Evolutionary conservation across 768 basidiomycete species (phyloP).

Genomic region (Lactarius sanguifluus): DNA sequence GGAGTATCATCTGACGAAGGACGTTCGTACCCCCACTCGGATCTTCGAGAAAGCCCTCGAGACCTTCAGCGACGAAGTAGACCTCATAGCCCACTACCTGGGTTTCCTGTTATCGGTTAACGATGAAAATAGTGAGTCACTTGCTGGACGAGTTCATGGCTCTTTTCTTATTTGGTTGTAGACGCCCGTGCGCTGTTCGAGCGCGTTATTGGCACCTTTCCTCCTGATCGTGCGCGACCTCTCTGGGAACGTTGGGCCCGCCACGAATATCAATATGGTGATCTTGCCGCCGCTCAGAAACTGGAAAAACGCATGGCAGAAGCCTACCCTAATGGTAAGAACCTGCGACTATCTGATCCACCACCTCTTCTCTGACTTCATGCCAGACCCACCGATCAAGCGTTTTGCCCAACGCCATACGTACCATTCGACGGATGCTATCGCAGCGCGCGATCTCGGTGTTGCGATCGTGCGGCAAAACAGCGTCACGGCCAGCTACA

Average conservation of each 20-base stretch:
- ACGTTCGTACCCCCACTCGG: constrained; percentile 73
- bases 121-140: constrained; percentile 81
- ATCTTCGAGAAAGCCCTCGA: constrained; percentile 96
- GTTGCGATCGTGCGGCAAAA: constrained; percentile 52
- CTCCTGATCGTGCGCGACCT: constrained; percentile 74
- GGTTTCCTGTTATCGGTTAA: constrained; percentile 93
- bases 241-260: constrained; percentile 96
- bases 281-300: constrained; percentile 82
- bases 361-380: neutral
- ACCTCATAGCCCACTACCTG: constrained; percentile 86
- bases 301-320: constrained; percentile 89
- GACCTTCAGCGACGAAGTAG: constrained; percentile 74
- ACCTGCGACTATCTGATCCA: neutral
- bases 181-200: constrained; percentile 97
- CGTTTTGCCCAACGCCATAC: constrained; percentile 85
- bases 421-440: constrained; percentile 82
- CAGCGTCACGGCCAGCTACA: constrained; percentile 27
- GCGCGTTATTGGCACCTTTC: constrained; percentile 74
- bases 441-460: constrained; percentile 86
- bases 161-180: constrained; percentile 37
- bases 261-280: constrained; percentile 96
- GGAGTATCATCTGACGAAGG: constrained; percentile 90
- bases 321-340: constrained; percentile 77
- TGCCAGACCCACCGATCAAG: constrained; percentile 82
- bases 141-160: constrained; percentile 7